phyloP scores from a whole-genome alignment of 768 basidiomycete species.

The Boletus bicolor region DNA sequence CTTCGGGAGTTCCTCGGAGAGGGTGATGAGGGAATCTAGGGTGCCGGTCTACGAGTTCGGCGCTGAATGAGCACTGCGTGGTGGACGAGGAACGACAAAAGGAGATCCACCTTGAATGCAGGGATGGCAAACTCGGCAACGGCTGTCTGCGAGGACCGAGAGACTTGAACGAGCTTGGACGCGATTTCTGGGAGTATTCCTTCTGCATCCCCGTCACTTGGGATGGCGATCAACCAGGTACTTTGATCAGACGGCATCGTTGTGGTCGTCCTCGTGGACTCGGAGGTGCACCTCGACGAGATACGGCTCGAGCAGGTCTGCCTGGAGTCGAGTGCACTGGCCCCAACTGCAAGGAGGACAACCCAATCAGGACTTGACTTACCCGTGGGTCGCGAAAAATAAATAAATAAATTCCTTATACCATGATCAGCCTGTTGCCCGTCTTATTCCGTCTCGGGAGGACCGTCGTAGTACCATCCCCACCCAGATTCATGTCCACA shows the following conservation, averaged over 20 bases:
- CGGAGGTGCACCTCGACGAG: conserved; percentile 4
- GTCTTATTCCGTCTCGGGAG: conserved; percentile 10
- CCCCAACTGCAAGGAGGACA: background rate
- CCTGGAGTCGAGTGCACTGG: background rate
- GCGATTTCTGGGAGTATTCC: conserved; percentile 63
- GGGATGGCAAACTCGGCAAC: conserved; percentile 74
- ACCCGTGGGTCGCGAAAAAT: background rate
- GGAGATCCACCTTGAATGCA: conserved; percentile 77
- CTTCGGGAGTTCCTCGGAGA: conserved; percentile 93
- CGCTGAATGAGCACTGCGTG: conserved; percentile 5
- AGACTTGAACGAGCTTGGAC: conserved; percentile 58
- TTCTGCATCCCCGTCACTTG: conserved; percentile 82
- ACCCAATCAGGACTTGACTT: conserved; percentile 14
- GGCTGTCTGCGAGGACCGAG: conserved; percentile 46
- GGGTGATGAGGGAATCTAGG: conserved; percentile 78
- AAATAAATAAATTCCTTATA: conserved; percentile 13
- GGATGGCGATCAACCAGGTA: conserved; percentile 89
- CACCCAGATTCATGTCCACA: conserved; percentile 38
- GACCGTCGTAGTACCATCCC: background rate
- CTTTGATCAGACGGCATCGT: conserved; percentile 93
- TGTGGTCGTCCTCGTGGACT: conserved; percentile 7
- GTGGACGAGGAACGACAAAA: background rate
- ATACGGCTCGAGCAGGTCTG: background rate
- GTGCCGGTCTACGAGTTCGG: conserved; percentile 74
- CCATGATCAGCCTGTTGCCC: conserved; percentile 2